Base-by-base conservation (phyloP, 1,284 basidiomycete species). In the Moesziomyces antarcticus region DNA sequence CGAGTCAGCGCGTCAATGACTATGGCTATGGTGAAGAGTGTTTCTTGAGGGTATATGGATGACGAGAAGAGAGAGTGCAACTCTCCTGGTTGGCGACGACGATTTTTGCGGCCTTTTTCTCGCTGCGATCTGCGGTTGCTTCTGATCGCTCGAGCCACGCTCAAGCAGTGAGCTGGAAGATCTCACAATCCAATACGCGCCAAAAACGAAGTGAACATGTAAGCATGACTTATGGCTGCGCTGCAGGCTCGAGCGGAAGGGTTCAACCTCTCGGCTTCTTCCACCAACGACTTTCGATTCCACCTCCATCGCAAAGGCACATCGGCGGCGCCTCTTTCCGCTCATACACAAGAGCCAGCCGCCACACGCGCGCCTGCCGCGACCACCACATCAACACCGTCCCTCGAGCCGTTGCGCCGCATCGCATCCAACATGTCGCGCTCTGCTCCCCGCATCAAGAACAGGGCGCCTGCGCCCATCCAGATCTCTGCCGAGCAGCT, bases 401-500 rank as follows among this genome's bases (percentile, higher is more conserved):
- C 20, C 42, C 30, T 46, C 48, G 20, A n/a, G 53, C 47, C 25
- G 52, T n/a, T 2, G 50, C 45, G 37, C 61, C 22, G 60, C 42
- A 53, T 33, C 61, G 6, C 43, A 25, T n/a, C 80, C 86, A 59
- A 13, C 44, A 73, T 73, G 70, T 73, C 70, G 11, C 56, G 64
- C 52, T 45, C 70, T 41, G 87, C 87, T 5, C 87, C 87, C 16
- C 82, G 92, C 68, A 94, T 97, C 75, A 94, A 95, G 88, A 97
- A 97, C 85, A 89, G 94, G 54, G 94, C 94, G 22, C 91, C 94
- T 27, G 94, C 94, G 60, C 91, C 93, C 58, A 88, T 97, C 70
- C 94, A 97, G 92, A 96, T 98, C 86, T 97, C 95, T 56, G 93
- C 96, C 30, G 96, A 98, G 86, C 96, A 99, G 87, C 90, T 99